phyloP scores from a whole-genome alignment of 352 stramenopile genomes.

The Phytophthora pluvialis region DNA sequence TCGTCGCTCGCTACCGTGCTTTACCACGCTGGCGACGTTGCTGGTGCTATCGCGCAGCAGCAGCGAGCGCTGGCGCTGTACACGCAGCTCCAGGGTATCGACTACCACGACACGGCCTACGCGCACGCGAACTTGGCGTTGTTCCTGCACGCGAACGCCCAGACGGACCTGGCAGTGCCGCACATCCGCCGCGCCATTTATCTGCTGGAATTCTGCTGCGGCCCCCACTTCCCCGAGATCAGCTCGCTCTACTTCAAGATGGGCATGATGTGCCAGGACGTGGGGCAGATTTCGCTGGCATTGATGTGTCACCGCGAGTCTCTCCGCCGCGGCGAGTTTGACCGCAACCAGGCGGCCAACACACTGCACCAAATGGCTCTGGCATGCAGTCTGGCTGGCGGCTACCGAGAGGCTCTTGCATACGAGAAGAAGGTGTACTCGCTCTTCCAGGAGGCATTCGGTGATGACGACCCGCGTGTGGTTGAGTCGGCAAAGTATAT shows the following conservation, averaged over 20 bases:
- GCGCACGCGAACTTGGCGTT: slow-evolving; percentile 93
- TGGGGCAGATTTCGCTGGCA: slow-evolving; percentile 85
- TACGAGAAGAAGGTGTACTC: slow-evolving; percentile 92
- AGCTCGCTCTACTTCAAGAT: slow-evolving; percentile 93
- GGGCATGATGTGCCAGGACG: slow-evolving; percentile 94
- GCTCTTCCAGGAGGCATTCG: slow-evolving; percentile 84
- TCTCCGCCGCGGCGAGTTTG: slow-evolving; percentile 86
- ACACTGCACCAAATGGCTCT: slow-evolving; percentile 91
- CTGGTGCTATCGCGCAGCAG: slow-evolving; percentile 89
- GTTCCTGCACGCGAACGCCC: slow-evolving; percentile 89
- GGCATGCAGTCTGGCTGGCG: slow-evolving; percentile 75
- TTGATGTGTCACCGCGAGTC: slow-evolving; percentile 90
- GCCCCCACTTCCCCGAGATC: slow-evolving; percentile 91
- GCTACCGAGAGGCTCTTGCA: slow-evolving; percentile 85
- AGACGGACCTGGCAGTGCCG: slow-evolving; percentile 86
- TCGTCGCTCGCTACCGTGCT: slow-evolving; percentile 93
- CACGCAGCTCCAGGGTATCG: slow-evolving; percentile 92
- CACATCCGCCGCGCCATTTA: slow-evolving; percentile 94
- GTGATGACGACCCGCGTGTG: slow-evolving; percentile 81
- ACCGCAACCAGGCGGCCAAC: slow-evolving; percentile 86
- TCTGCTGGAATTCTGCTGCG: slow-evolving; percentile 92
- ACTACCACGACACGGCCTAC: slow-evolving; percentile 93
- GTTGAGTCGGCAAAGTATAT: slow-evolving; percentile 87
- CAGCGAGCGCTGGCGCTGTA: slow-evolving; percentile 92
- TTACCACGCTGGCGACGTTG: slow-evolving; percentile 92